Base-by-base conservation (phyloP, 2,329 filamentous ascomycete species). In the Calonectria crousiana region DNA sequence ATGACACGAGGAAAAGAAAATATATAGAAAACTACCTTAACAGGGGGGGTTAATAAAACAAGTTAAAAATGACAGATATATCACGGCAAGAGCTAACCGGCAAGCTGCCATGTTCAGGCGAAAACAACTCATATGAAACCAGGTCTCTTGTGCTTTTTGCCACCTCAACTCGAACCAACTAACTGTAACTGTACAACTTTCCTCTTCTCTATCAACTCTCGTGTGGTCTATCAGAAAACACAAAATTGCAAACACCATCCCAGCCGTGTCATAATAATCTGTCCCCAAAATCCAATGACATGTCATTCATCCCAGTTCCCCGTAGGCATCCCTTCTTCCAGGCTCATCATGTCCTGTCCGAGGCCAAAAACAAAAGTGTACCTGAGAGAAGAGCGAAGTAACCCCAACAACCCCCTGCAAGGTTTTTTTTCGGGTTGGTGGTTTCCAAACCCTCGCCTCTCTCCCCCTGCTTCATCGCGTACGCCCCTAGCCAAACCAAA, bases 131-230 rank as follows among this genome's bases (percentile, higher is more conserved):
- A 66, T 58, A 34, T 72, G 64, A 68, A 67, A 69, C 73, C 49
- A 70, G 49, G 26, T 53, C 72, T 62, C 34, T 58, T 44, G 47
- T 56, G 52, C 72, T 74, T 69, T 65, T 62, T 68, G 73, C 68
- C 36, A 41, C 71, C 56, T 60, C 56, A 74, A 67, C 51, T 69
- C 60, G 64, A 51, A 65, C 67, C 23, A 44, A 70, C 60, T 80
- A 80, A 74, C 75, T 80, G 74, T 80, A 80, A 74, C 73, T 80
- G 74, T 79, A 80, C 78, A 79, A 69, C 68, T 51, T 66, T 44
- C 62, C 47, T 71, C 74, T 62, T 51, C 62, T 75, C 69, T 73
- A 69, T 67, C 72, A 71, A 53, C 76, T 79, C 62, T 70, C 67
- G 73, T 58, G 56, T 65, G 56, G 53, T 75, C 74, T 75, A 74